phyloP scores from a whole-genome alignment of 1,284 basidiomycete species.

The Pisolithus thermaeus region DNA sequence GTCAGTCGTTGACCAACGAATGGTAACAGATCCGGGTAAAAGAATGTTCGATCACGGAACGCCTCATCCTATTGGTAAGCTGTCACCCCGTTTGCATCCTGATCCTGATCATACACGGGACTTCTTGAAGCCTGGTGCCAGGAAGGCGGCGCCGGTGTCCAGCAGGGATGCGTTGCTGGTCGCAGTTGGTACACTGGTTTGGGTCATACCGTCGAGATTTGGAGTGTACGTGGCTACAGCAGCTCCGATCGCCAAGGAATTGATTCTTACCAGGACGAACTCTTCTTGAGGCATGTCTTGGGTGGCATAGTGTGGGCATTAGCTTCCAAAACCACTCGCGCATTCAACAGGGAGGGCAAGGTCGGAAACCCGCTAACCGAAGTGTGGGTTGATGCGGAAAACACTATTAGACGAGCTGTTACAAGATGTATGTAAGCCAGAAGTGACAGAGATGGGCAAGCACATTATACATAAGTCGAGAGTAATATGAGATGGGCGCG shows the following conservation, averaged over 20 bases:
- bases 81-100: slow-evolving; percentile 29
- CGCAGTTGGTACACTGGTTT: slow-evolving; percentile 66
- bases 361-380: slow-evolving; percentile 27
- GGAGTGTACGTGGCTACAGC: slow-evolving; percentile 34
- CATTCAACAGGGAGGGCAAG: slow-evolving; percentile 36
- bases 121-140: slow-evolving; percentile 36
- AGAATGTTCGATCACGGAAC: slow-evolving; percentile 44
- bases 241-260: not conserved
- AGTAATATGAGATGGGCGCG: slow-evolving; percentile 5
- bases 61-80: slow-evolving; percentile 58
- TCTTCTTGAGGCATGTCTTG: slow-evolving; percentile 55
- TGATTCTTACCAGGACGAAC: slow-evolving; percentile 33
- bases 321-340: slow-evolving; percentile 43
- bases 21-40: slow-evolving; percentile 41
- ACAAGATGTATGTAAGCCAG: slow-evolving; percentile 23
- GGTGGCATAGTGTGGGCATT: slow-evolving; percentile 60
- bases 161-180: slow-evolving; percentile 37
- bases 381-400: slow-evolving; percentile 3
- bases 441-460: slow-evolving; percentile 8
- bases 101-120: not conserved
- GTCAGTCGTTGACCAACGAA: not conserved
- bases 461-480: slow-evolving; percentile 13
- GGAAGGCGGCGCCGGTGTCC: slow-evolving; percentile 27
- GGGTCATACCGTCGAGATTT: slow-evolving; percentile 57
- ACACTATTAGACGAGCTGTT: slow-evolving; percentile 23